Percentiles rank a stretch among this genome's conserved stretches.
Conservation (phyloP, 768 basidiomycete genomes). For the Gautieria morchelliformis region DNA sequence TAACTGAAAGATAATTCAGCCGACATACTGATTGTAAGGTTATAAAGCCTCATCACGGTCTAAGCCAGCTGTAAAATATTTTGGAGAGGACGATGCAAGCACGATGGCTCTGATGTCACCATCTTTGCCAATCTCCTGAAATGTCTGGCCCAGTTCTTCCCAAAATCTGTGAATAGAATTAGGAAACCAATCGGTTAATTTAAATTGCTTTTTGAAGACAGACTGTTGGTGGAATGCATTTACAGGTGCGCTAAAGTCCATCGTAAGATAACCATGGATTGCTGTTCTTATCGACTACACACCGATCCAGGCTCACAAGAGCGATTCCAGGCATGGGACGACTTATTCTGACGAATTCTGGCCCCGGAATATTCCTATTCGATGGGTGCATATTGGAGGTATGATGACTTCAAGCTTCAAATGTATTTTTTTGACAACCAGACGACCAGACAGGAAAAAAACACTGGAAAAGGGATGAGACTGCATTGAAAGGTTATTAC, state of each 20-base stretch:
- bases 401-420: not conserved
- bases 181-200: too few relatives aligned
- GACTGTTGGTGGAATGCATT: slow-evolving; percentile 8
- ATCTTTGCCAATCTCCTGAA: slow-evolving; percentile 43
- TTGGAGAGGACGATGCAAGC: slow-evolving; percentile 58
- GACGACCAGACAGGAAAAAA: too few relatives aligned
- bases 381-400: not conserved
- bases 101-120: slow-evolving; percentile 63
- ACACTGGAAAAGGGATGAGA: too few relatives aligned
- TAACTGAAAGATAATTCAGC: not conserved
- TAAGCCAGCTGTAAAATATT: slow-evolving; percentile 75
- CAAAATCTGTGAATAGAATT: slow-evolving; percentile 44
- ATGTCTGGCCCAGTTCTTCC: slow-evolving; percentile 53
- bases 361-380: not conserved
- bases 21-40: not conserved
- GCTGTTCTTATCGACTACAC: not conserved
- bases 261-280: not conserved
- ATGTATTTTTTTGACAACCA: too few relatives aligned
- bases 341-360: not conserved
- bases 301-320: slow-evolving; percentile 1
- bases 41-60: slow-evolving; percentile 40
- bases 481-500: too few relatives aligned
- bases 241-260: not conserved
- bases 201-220: not conserved
- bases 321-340: not conserved